Evolutionary conservation across 768 basidiomycete species (phyloP), one percentile per base, ranked within the genome.

Genomic region (Termitomyces sp.): DNA sequence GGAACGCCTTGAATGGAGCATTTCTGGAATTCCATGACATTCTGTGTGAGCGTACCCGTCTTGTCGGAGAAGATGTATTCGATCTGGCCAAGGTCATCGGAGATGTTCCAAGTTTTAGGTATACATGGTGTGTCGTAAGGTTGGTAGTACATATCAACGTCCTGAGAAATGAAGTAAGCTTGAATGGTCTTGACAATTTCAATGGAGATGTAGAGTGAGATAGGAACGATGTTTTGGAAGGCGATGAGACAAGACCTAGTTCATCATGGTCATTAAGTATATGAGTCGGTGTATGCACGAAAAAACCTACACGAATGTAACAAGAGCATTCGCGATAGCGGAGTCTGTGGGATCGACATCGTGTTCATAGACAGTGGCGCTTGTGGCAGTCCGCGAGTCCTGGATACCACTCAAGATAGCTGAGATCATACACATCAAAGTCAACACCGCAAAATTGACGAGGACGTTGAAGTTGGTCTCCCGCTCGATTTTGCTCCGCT

Each of bases 401-500:
- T 85, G 79, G 54, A 89, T 67, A 1, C 94, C 96, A 64, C 82
- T 90, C 65, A 87, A 80, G 44, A 94, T 82, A 8, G 84, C 94
- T 3, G 88, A 82, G 32, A 87, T 70, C 7, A 85, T 61, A 70
- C 94, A 97, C 79, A 98, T 90, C 40, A 81, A 52, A 43, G 87
- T 68, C 56, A 98, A 76, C 59, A 97, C 71, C 44, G 80, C 72
- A 67, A 98, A 98, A 71, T 98, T 98, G 75, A 97, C 90, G 52
- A 95, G 75, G 62, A 98, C 96, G 67, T 98, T 98, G 79, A 94
- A 96, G 71, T 96, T 98, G 9, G 96, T 98, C 78, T 98, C 96
- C 74, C 86, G 90, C 76, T 98, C 94, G 67, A 98, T 98, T 79
- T 95, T 98, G 66, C 88, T 92, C 58, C 92, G 88, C 68, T 98